These are phyloP conservation scores for Eimeria acervulina DNA, from an alignment of 169 alveolate genomes.

Conservation along the genomic window DNA sequence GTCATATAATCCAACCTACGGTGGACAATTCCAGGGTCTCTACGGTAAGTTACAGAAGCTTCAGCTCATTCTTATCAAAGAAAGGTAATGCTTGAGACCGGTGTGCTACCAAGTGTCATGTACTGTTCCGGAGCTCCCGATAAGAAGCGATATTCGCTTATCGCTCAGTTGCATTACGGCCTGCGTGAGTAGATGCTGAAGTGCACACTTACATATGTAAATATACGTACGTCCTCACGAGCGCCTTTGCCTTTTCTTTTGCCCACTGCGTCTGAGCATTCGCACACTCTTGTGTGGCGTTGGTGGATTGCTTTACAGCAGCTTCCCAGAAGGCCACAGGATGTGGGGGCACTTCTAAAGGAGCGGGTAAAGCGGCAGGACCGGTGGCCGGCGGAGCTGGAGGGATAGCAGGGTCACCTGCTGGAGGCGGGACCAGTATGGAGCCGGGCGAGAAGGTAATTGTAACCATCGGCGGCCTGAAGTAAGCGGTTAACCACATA, in stretches of 20 bases:
- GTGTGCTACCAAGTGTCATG: neutral
- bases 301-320: conserved; percentile 1
- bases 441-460: conserved; percentile 55
- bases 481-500: conserved; percentile 5
- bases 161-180: neutral
- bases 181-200: neutral
- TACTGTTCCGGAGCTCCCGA: neutral
- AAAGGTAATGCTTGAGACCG: neutral
- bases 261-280: neutral
- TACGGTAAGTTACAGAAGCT: neutral
- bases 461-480: conserved; percentile 54
- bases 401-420: neutral
- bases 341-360: conserved; percentile 5
- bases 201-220: neutral
- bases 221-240: neutral
- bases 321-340: conserved; percentile 46
- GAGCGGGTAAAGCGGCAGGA: conserved; percentile 12
- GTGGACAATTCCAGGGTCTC: conserved; percentile 79
- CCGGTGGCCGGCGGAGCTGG: conserved; percentile 11
- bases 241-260: neutral
- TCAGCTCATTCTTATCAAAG: neutral
- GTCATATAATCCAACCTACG: conserved; percentile 82
- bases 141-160: neutral
- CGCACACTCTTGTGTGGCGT: neutral
- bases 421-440: neutral